Conservation (phyloP, 2,329 filamentous ascomycete genomes). For the Huntiella moniliformis region DNA sequence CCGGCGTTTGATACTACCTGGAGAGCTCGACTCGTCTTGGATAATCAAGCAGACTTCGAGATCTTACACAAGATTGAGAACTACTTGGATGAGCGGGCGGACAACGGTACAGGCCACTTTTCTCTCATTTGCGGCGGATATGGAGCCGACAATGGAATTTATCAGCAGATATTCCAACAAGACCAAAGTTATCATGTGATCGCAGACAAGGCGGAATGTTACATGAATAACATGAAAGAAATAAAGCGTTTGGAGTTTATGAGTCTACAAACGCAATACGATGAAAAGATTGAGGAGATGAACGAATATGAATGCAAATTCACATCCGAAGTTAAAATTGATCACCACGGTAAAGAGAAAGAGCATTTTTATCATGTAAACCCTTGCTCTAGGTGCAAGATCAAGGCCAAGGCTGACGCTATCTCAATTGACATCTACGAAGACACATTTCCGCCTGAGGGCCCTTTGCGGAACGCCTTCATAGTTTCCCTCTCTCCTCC, state of each 20-base stretch:
- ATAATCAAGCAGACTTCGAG: conserved; percentile 24
- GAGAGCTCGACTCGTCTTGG: conserved; percentile 27
- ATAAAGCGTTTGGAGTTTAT: too few species aligned
- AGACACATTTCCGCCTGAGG: conserved; percentile 31
- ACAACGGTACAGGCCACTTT: not conserved
- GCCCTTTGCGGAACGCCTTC: conserved; percentile 21
- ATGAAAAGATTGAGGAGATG: too few species aligned
- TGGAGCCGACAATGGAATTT: not conserved
- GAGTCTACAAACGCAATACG: too few species aligned
- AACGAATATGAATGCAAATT: too few species aligned
- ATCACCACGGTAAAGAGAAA: too few species aligned
- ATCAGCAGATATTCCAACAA: not conserved
- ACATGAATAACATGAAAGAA: too few species aligned
- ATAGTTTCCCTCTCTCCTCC: conserved; percentile 35
- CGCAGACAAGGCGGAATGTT: not conserved
- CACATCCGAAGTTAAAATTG: too few species aligned
- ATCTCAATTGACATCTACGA: conserved; percentile 32
- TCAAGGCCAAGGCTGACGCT: conserved; percentile 15
- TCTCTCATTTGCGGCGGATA: not conserved
- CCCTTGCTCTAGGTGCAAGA: not conserved
- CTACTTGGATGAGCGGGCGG: conserved; percentile 18
- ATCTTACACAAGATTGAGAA: conserved; percentile 27
- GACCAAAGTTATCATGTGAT: not conserved
- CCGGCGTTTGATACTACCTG: conserved; percentile 13
- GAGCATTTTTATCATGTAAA: too few species aligned